These are phyloP conservation scores for Middelhovenomyces tepae DNA, from an alignment of 805 yeast species.

Conservation along the genomic window DNA sequence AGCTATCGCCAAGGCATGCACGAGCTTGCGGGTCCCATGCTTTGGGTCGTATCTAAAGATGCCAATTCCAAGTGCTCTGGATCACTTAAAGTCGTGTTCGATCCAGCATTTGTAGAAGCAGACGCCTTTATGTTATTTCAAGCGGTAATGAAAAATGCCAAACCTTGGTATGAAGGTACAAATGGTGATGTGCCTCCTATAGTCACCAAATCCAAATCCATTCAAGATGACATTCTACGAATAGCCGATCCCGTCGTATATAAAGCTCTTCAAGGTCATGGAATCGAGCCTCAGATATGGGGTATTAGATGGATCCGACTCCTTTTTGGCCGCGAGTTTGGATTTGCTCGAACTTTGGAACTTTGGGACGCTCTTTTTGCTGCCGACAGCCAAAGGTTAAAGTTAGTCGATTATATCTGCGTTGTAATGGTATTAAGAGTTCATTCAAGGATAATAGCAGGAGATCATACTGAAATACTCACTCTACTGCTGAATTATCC, in stretches of 20 bases:
- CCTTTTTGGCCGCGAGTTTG: constrained; percentile 29
- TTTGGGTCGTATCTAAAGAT: constrained; percentile 17
- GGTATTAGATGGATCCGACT: constrained; percentile 30
- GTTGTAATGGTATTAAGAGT: constrained; percentile 27
- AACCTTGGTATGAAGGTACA: constrained; percentile 24
- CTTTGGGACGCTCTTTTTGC: constrained; percentile 31
- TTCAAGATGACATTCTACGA: constrained; percentile 24
- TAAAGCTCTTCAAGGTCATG: constrained; percentile 15
- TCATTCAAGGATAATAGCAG: constrained; percentile 13
- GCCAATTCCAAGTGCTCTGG: constrained; percentile 5
- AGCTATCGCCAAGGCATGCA: constrained; percentile 51
- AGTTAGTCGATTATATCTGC: constrained; percentile 28
- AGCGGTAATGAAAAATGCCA: constrained; percentile 23
- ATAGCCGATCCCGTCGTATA: constrained; percentile 24
- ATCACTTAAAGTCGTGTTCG: constrained; percentile 4
- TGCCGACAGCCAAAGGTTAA: too few species aligned
- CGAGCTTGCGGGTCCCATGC: constrained; percentile 42
- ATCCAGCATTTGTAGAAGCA: constrained; percentile 19
- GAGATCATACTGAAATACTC: constrained; percentile 16
- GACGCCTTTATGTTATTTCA: constrained; percentile 26
- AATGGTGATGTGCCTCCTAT: constrained; percentile 18
- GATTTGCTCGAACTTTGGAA: constrained; percentile 18
- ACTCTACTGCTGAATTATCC: constrained; percentile 20
- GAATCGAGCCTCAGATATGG: constrained; percentile 31
- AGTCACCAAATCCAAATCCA: constrained; percentile 23